Conservation (phyloP, 305 asterid species). For the Fraxinus albicans region DNA sequence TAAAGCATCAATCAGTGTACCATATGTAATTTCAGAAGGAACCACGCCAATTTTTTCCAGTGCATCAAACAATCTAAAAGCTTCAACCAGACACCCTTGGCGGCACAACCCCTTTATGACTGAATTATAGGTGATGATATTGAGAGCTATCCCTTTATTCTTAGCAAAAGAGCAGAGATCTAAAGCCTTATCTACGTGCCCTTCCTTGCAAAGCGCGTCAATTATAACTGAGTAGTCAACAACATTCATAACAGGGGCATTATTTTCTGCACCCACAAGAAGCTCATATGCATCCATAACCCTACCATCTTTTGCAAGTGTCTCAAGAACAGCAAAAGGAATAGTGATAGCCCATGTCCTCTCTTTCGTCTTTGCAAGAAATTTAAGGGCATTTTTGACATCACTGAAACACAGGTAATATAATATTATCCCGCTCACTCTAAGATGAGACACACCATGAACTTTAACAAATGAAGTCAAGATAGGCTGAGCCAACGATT, state of each 20-base stretch:
- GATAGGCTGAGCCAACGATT: conserved; percentile 38
- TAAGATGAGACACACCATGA: conserved; percentile 48
- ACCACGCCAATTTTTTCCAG: conserved; percentile 43
- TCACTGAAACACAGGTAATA: conserved; percentile 55
- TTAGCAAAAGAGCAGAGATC: conserved; percentile 56
- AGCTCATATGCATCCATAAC: conserved; percentile 70
- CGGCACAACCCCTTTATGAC: conserved; percentile 71
- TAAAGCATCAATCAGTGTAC: conserved; percentile 68
- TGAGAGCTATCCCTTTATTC: conserved; percentile 50
- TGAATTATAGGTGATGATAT: conserved; percentile 58
- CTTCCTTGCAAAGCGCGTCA: conserved; percentile 63
- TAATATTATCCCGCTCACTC: conserved; percentile 38
- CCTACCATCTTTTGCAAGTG: conserved; percentile 45
- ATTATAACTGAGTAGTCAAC: conserved; percentile 60
- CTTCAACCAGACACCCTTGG: conserved; percentile 80
- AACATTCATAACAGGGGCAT: conserved; percentile 47
- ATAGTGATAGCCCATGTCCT: conserved; percentile 28
- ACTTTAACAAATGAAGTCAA: conserved; percentile 55
- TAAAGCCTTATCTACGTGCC: conserved; percentile 55
- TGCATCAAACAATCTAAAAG: conserved; percentile 79
- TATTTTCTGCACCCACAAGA: conserved; percentile 46
- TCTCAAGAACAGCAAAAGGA: conserved; percentile 42
- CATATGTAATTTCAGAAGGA: conserved; percentile 76
- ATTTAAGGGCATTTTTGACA: conserved; percentile 46
- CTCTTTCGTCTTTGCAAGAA: conserved; percentile 40